Base-by-base conservation (phyloP, 306 rosid species). In the Crataegus laevigata region DNA sequence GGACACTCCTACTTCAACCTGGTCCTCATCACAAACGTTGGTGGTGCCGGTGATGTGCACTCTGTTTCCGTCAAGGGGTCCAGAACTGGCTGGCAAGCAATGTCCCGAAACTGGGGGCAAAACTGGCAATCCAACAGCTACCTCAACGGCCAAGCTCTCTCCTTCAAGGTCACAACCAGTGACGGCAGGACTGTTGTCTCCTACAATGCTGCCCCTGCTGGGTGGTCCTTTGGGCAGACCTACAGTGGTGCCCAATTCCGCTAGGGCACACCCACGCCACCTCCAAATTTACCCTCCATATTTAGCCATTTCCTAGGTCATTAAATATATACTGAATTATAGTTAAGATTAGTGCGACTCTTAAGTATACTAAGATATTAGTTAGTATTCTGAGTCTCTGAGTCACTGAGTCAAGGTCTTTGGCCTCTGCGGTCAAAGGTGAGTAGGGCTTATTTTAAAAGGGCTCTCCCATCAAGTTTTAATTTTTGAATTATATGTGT, bases 101-200 rank as follows among this genome's bases (percentile, higher is more conserved):
- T 94, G 99, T 94, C 99, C 11, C 85, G 97, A 47, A 94, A 94
- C 84, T 94, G 99, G 99, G 99, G 99, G 10, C 99, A 94, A 54
- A 94, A 94, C 57, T 94, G 99, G 99, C 99, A 94, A 65, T 92
- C 93, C 93, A 94, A 94, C 96, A 82, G 84, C 68, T 75, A 84
- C 42, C 96, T 94, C 15, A 92, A 94, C 38, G 99, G 97, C 21
- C 99, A 94, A 66, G 69, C 87, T 85, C 86, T 94, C 30, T 94
- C 99, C 4, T 92, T 94, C 76, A 94, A 94, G 90, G 92, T 94
- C 74, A 89, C 92, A 29, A 85, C 99, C 5, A 94, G 99, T 67
- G 92, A 92, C 72, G 97, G 96, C 60, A 88, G 75, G 0, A 87
- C 82, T 8, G 83, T 86, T 17, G 85, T 94, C 25, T 89, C 99